Base-by-base conservation (phyloP, 768 basidiomycete species). In the Boletus pseudopeckii region DNA sequence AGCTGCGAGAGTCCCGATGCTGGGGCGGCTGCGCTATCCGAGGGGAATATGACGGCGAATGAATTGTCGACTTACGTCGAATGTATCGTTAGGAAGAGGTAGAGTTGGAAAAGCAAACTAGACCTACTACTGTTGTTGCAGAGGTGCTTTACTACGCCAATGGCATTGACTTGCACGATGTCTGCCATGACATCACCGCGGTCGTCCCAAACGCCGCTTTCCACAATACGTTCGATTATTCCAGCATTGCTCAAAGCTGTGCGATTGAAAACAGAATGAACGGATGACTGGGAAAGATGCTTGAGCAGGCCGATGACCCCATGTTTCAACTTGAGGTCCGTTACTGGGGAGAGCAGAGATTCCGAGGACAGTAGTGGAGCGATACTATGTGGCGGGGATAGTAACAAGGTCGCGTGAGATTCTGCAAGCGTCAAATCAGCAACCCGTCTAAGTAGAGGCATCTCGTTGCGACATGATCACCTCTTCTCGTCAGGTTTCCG, bases 141-240 rank as follows among this genome's bases (percentile, higher is more conserved):
- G 50, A 98, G 77, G 66, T 96, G 91, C 70, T 98, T 99, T 17
- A 87, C 81, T 8, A 92, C 80, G 1, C 92, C 92, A 47, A 98
- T 88, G 0, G 90, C 91, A 45, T 85, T 85, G 7, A 93, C 76
- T 69, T 98, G 96, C 1, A 98, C 84, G 22, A 90, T 80, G 50
- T 92, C 88, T 7, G 88, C 86, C 78, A 93, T 84, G 47, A 75
- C 78, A 67, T 96, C 91, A n/a, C 80, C 72, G 56, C 80, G 81
- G 54, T 83, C 79, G 42, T 79, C 80, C 83, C 84, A 96, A 17
- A 90, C 77, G 5, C 80, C 80, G 48, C 86, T 89, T 32, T 71
- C 70, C 7, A 80, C 72, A 20, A 95, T 77, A 18, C 75, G 70
- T 39, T 80, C 80, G 38, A 96, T 74, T 34, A 95, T 74, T 20